Conservation (phyloP, 805 yeast genomes). For the Teunomyces stri region DNA sequence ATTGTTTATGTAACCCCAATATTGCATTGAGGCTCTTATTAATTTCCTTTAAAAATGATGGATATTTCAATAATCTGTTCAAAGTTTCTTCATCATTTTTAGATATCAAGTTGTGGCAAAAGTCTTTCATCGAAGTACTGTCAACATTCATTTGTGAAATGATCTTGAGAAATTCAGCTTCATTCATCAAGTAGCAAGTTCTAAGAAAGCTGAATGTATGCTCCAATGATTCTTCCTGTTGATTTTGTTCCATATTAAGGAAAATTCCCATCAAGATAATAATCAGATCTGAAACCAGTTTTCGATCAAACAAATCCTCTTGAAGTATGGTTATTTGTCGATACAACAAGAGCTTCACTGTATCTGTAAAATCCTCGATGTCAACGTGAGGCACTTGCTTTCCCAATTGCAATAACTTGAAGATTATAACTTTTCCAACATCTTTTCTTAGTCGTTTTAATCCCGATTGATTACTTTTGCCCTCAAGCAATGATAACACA, state of each 20-base stretch:
- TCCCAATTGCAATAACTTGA: conserved; percentile 26
- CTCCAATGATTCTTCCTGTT: conserved; percentile 20
- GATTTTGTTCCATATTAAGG: conserved; percentile 14
- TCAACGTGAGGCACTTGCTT: conserved; percentile 8
- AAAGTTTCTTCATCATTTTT: conserved; percentile 40
- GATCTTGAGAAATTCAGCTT: conserved; percentile 21
- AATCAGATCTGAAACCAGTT: conserved; percentile 32
- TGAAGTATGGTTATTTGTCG: conserved; percentile 32
- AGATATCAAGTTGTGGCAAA: conserved; percentile 27
- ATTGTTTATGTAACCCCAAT: conserved; percentile 16
- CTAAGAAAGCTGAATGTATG: conserved; percentile 35
- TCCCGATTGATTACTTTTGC: conserved; percentile 7
- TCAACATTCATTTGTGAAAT: conserved; percentile 14
- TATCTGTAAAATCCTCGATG: conserved; percentile 12
- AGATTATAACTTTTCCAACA: conserved; percentile 27
- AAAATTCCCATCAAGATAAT: conserved; percentile 31
- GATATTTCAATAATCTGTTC: conserved; percentile 23
- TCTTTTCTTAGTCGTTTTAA: conserved; percentile 17
- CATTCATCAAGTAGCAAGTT: conserved; percentile 32
- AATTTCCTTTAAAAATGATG: conserved; percentile 27
- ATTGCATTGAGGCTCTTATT: conserved; percentile 22
- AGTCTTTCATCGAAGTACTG: conserved; percentile 23
- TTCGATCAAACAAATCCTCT: conserved; percentile 29
- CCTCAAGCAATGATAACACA: conserved; percentile 32
- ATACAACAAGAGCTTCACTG: conserved; percentile 29